Evolutionary conservation across 352 stramenopile genomes (phyloP), one percentile per base, ranked within the genome.

Genomic region (Lagenidium giganteum): DNA sequence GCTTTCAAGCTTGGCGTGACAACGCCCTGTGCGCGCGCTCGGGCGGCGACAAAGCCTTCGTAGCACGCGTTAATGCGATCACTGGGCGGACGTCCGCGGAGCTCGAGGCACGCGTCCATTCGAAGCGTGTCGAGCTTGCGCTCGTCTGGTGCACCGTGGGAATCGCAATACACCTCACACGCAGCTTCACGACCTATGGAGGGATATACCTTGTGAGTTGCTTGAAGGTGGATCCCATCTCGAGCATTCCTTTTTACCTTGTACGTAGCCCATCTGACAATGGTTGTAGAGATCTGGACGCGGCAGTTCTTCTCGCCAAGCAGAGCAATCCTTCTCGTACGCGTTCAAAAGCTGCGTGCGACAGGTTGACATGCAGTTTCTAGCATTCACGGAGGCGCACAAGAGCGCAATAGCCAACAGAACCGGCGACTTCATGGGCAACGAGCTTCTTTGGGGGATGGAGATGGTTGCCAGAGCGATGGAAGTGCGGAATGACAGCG

Each of bases 231-330:
- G 11, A 18, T 38, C 16, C 11, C 16, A 18, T 38, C 16, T 38
- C 11, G 32, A 20, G 11, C 32, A 38, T 38, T 18, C 32, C 32
- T 18, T 1, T 18, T 38, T 30, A 51, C 44, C 44, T 25, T 49
- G 2, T 1, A 6, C 23, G 44, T 61, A 38, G 16, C 44, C 45
- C 14, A 38, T n/a, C 17, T 43, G 20, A 34, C 51, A 61, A 37
- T 61, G 44, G 51, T 54, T 61, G 45, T 61, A 61, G 6, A 61
- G 51, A 16, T 43, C 51, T 4, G 51, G 51, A 21, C 51, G 51
- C 12, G 51, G 51, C 17, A 61, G 45, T n/a, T 51, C 32, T 11
- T 42, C 40, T 9, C 51, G 51, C 43, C 37, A 54, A 3, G 12
- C 17, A 2, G 18, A 22, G 28, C 51, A 61, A 34, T 61, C 44